Base-by-base conservation (phyloP, 1,284 basidiomycete genomes). In the Trichosporon ovoides region DNA sequence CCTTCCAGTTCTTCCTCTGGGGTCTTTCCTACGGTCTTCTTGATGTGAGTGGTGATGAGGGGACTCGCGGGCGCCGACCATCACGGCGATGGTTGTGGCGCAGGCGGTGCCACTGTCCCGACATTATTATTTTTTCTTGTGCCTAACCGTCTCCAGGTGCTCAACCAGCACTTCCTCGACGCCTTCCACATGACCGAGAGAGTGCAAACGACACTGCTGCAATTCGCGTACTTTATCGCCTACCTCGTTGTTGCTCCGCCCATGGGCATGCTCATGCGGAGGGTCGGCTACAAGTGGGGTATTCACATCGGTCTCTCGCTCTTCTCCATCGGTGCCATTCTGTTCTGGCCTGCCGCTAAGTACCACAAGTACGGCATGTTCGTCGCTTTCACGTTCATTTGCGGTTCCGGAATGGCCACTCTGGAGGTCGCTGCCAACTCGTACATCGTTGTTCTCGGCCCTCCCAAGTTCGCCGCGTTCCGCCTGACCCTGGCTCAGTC, bases 341-440 rank as follows among this genome's bases (percentile, higher is more conserved):
- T 72, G 9, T 73, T 69, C 61, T 73, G 71, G 70, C 71, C 70
- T 2, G 55, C 68, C 1, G 71, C 71, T 5, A 58, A 58, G 43
- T 69, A 61, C 53, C 31, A 38, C 24, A 18, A 61, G 54, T 63
- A 63, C 31, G 61, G 61, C 31, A 63, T 63, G 61, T 65, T 64
- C 46, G 57, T 67, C 7, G 68, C 66, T 3, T 72, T 72, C 54
- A 73, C 71, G 7, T 71, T 71, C 34, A 57, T 73, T 13, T 56
- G 59, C 3, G 71, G 62, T 7, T 62, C 62, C 12, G 71, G 71
- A 14, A 52, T 73, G 7, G 69, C 71, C 13, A 72, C 68, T 1
- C 64, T 72, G n/a, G 71, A 72, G 59, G 62, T 60, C 6, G 68
- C 68, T 0, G 71, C 71, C 51, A 70, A 68, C 55, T 63, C 66